Base-by-base conservation (phyloP, 306 rosid genomes). In the Vigna mungo region DNA sequence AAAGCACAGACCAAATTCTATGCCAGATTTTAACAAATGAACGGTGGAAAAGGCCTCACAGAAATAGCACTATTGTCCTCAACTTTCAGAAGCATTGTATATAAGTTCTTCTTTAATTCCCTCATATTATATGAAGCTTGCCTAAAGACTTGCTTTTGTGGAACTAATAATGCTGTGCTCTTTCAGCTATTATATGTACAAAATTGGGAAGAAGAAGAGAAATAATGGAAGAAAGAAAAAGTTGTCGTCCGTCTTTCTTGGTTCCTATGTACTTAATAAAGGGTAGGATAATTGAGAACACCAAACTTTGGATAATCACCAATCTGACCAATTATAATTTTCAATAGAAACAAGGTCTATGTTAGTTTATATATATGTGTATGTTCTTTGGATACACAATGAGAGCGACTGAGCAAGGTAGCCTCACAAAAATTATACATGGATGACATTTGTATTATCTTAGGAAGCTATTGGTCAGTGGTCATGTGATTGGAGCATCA, bases 1-100 rank as follows among this genome's bases (percentile, higher is more conserved):
- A 87, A 89, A 89, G 93, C 87, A 87, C 80, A 87, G 90, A 88
- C 87, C 96, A 82, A 67, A 67, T 68, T 79, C 63, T 43, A 55
- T 78, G 82, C 73, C 80, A 84, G 78, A 76, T 69, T 85, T 87
- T 86, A 84, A 83, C 80, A 84, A 83, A 71, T 81, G 80, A 84
- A 86, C 25, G 82, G 80, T 74, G 84, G 77, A 70, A 77, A 84
- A 74, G 81, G 77, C 60, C 82, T 76, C 17, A 66, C 49, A 41
- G 71, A 5, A 66, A 25, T 41, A 62, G 71, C 79, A 71, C 80
- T 79, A 78, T 36, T 70, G 47, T 61, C 80, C 62, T 76, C 66
- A 79, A 64, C 71, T 62, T 62, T 68, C 53, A 51, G 44, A 66
- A 65, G 56, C 59, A 71, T 46, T 63, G 39, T 56, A 66, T 66